Conservation (phyloP, 805 yeast species). For the Tetrapisispora arboricola region DNA sequence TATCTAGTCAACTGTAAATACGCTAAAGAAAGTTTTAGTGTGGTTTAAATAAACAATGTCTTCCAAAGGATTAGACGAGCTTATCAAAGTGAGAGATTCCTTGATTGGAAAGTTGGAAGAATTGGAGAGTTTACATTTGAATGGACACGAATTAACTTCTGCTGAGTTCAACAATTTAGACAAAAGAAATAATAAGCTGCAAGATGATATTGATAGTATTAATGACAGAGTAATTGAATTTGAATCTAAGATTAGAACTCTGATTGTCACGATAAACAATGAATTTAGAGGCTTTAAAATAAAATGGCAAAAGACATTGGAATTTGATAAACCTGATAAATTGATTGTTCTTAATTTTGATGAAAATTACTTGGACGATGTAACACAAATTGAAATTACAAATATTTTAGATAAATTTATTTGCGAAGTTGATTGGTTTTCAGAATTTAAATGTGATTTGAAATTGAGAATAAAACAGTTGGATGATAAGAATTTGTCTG, state of each 20-base stretch:
- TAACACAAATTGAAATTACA: neutral
- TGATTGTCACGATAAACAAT: conserved; percentile 12
- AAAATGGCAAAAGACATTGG: conserved; percentile 9
- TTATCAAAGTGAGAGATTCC: neutral
- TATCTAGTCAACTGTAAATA: no score
- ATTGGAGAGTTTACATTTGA: neutral
- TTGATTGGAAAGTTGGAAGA: neutral
- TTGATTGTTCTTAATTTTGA: conserved; percentile 8
- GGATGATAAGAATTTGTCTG: conserved; percentile 4
- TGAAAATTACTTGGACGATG: neutral
- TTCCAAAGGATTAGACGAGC: neutral
- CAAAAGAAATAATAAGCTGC: neutral
- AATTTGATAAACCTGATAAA: conserved; percentile 5
- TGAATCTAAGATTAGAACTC: conserved; percentile 11
- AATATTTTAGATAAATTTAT: conserved; percentile 6
- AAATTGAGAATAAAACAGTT: conserved; percentile 2
- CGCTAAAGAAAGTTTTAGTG: no score
- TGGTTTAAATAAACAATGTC: no score
- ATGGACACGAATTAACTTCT: neutral
- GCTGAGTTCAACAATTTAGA: neutral
- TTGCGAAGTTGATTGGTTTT: conserved; percentile 15
- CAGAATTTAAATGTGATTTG: conserved; percentile 9
- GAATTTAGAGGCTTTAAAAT: conserved; percentile 9
- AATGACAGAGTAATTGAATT: conserved; percentile 6
- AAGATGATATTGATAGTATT: neutral